Conservation (phyloP, 257 asterid genomes). For the Agastache rugosa region DNA sequence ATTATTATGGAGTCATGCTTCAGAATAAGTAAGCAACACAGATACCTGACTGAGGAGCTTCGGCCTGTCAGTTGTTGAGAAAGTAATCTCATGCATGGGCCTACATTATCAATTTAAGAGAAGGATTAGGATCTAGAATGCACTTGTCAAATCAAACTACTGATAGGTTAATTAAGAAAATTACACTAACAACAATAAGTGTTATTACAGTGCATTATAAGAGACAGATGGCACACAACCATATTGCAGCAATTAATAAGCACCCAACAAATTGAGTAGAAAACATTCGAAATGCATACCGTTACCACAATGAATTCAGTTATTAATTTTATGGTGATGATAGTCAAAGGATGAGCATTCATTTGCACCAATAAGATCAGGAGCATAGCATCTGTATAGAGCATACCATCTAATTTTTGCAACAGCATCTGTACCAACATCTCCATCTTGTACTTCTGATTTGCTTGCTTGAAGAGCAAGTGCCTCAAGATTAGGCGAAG, state of each 20-base stretch:
- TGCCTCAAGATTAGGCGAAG: conserved; percentile 96
- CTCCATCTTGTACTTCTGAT: conserved; percentile 66
- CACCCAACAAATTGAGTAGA: not conserved
- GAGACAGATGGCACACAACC: not conserved
- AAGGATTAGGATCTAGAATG: conserved; percentile 12
- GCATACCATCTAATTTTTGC: conserved; percentile 63
- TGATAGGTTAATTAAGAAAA: conserved; percentile 20
- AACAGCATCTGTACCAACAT: conserved; percentile 43
- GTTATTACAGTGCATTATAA: not conserved
- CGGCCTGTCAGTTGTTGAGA: conserved; percentile 85
- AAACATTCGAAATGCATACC: conserved; percentile 6
- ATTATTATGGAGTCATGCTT: conserved; percentile 21
- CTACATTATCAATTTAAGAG: conserved; percentile 47
- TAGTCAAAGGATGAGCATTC: conserved; percentile 25
- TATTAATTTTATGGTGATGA: conserved; percentile 2
- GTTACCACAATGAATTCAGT: not conserved
- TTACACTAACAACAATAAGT: conserved; percentile 5
- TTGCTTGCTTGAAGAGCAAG: conserved; percentile 77
- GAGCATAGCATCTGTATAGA: conserved; percentile 28
- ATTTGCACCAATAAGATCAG: conserved; percentile 1
- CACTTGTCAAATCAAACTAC: conserved; percentile 13
- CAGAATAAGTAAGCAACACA: conserved; percentile 26
- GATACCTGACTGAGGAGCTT: conserved; percentile 91
- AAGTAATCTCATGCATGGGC: conserved; percentile 97
- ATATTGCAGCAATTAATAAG: conserved; percentile 1